Evolutionary conservation across 106 monocot genomes (phyloP).

Genomic region (Apostasia shenzhenica): DNA sequence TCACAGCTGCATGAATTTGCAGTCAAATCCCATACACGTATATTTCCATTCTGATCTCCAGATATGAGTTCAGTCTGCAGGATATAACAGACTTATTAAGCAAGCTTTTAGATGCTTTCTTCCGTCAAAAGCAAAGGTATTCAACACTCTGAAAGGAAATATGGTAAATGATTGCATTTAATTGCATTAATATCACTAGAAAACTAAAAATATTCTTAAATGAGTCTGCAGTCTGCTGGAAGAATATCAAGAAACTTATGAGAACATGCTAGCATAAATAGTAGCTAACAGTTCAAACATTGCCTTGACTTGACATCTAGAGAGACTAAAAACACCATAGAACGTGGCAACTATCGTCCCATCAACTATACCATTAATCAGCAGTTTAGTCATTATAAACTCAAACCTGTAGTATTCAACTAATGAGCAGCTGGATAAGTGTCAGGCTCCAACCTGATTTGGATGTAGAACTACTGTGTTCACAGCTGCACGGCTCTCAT

Average conservation of each 20-base stretch:
- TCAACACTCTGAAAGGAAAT: no score
- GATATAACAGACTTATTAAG: neutral
- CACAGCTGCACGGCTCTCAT: conserved; percentile 97
- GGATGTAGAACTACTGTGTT: conserved; percentile 98
- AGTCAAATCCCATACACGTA: conserved; percentile 94
- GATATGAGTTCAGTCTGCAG: conserved; percentile 93
- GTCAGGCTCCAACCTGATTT: conserved; percentile 57
- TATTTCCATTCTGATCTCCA: conserved; percentile 99
- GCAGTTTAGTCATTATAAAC: neutral
- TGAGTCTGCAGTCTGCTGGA: no score
- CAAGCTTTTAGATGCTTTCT: neutral
- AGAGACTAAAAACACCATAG: no score
- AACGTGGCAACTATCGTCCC: no score
- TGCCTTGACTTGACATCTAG: no score
- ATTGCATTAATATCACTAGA: neutral
- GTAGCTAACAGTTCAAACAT: no score
- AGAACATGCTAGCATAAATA: no score
- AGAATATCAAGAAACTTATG: neutral
- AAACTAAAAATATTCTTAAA: neutral
- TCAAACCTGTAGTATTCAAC: neutral
- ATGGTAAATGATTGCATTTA: neutral
- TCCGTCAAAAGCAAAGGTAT: neutral
- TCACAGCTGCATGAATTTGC: conserved; percentile 99
- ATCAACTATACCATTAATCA: neutral
- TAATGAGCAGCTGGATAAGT: neutral